Base-by-base conservation (phyloP, 1,284 basidiomycete species). In the Cryptococcus sp. region DNA sequence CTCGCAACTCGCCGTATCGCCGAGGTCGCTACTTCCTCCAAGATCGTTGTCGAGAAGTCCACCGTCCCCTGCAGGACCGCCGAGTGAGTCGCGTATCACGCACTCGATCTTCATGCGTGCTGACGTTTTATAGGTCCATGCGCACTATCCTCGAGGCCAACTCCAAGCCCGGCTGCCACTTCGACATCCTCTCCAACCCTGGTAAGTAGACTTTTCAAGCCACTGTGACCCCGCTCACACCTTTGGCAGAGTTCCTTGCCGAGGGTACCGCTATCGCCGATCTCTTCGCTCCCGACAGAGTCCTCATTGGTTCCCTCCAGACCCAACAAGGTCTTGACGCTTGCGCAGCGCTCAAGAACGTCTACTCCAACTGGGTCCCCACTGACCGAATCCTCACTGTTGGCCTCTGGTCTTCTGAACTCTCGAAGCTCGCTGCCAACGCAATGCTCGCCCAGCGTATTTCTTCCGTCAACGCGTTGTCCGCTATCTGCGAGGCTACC, bases 21-120 rank as follows among this genome's bases (percentile, higher is more conserved):
- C 45, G 86, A 86, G 53, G 89, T 98, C 57, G 90, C 96, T 39
- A 89, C 83, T 39, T 86, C 89, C 7, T 89, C 87, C 78, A 99
- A 99, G 83, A 99, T 99, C 72, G 95, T 99, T 64, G 94, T 99
- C 57, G 96, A 99, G 77, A 99, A 99, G 80, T 99, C 95, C 19
- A 99, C 95, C 3, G 95, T 99, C 26, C 95, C 95, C 39, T 98
- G 94, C 81, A 87, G 95, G 64, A 99, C 95, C 10, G 95, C 95
- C 59, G 91, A 96, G 78, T 78, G 51, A 68, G 74, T 66, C 38
- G 25, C 19, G 11, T 26, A 17, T 1, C 38, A 5, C 34, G 17
- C n/a, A 17, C 44, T 48, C 23, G 10, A 23, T 25, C 22, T 4
- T 13, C 25, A 11, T 10, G 1, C 19, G 22, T 17, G 56, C 56